A percentile compares a stretch with the other conserved stretches of the same genome.
Evolutionary conservation across 2,329 filamentous ascomycete species (phyloP).

Genomic region (Fusarium chlamydosporum): DNA sequence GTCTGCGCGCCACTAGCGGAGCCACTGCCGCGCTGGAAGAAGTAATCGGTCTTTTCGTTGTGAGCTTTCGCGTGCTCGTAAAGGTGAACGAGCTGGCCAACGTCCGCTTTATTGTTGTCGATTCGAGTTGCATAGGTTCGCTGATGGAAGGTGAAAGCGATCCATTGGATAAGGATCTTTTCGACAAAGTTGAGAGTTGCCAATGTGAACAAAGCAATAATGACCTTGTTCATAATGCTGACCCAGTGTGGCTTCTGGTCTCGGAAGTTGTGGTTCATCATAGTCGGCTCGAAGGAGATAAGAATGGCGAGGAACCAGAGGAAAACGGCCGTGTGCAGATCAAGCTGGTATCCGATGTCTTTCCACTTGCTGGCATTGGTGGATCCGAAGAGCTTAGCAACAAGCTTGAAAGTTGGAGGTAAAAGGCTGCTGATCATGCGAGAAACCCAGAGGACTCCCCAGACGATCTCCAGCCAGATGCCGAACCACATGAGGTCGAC

Average conservation of each 20-base stretch:
- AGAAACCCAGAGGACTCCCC: slow-evolving; percentile 89
- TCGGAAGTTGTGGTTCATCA: slow-evolving; percentile 68
- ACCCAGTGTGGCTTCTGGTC: slow-evolving; percentile 75
- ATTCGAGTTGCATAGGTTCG: slow-evolving; percentile 93
- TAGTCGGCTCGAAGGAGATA: slow-evolving; percentile 86
- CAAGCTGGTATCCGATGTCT: slow-evolving; percentile 87
- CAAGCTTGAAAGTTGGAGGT: slow-evolving; percentile 61
- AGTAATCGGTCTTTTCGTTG: slow-evolving; percentile 66
- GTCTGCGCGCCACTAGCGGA: slow-evolving; percentile 75
- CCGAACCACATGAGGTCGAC: slow-evolving; percentile 91
- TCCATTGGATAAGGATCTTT: slow-evolving; percentile 95
- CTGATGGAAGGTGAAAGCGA: slow-evolving; percentile 92
- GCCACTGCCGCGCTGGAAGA: slow-evolving; percentile 61
- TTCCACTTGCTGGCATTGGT: slow-evolving; percentile 94
- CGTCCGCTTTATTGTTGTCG: slow-evolving; percentile 92
- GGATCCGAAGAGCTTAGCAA: slow-evolving; percentile 81
- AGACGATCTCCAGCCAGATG: slow-evolving; percentile 94
- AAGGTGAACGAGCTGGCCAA: slow-evolving; percentile 69
- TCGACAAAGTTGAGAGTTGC: slow-evolving; percentile 86
- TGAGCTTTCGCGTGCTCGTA: slow-evolving; percentile 83
- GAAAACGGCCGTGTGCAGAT: slow-evolving; percentile 87
- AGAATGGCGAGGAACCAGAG: slow-evolving; percentile 93
- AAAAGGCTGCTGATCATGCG: slow-evolving; percentile 67
- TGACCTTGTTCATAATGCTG: slow-evolving; percentile 83
- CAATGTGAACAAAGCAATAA: slow-evolving; percentile 86